Conservation (phyloP, 2,329 filamentous ascomycete genomes). For the Tolypocladium cylindrosporum region DNA sequence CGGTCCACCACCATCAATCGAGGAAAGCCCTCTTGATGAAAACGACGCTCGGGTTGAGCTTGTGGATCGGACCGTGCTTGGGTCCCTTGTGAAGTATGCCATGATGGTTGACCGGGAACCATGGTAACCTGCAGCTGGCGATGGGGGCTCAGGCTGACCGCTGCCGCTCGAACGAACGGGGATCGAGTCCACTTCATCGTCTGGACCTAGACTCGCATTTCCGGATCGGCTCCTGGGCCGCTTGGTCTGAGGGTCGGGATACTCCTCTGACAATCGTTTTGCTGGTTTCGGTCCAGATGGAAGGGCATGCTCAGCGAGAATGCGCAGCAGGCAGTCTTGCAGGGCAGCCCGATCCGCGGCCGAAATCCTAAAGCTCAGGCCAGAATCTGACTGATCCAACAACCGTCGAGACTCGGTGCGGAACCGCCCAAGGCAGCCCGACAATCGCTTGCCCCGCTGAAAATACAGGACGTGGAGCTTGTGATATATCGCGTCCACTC, state of each 20-base stretch:
- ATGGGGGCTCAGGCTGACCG: not conserved
- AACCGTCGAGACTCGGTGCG: constrained; percentile 3
- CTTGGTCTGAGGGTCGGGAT: constrained; percentile 4
- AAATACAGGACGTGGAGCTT: constrained; percentile 12
- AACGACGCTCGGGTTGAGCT: not conserved
- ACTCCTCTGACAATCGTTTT: constrained; percentile 14
- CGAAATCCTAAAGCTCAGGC: not conserved
- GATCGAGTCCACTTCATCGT: constrained; percentile 5
- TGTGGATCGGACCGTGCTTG: not conserved
- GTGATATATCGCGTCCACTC: constrained; percentile 12
- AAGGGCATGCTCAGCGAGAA: constrained; percentile 4
- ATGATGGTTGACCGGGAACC: not conserved
- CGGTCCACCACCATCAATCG: constrained; percentile 8
- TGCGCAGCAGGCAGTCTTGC: constrained; percentile 12
- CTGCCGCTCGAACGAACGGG: constrained; percentile 5
- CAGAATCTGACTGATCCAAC: not conserved
- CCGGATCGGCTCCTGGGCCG: not conserved
- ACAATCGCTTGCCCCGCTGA: constrained; percentile 7
- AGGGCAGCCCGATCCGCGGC: constrained; percentile 12
- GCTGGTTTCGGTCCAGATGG: constrained; percentile 2
- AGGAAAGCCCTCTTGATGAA: constrained; percentile 2
- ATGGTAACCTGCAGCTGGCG: not conserved
- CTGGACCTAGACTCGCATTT: not conserved
- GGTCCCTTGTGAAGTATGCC: not conserved
- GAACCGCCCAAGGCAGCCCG: constrained; percentile 13